A percentile compares a stretch with the other conserved stretches of the same genome.
phyloP scores from a whole-genome alignment of 2,329 filamentous ascomycete species.

The Trichoderma atrobrunneum region DNA sequence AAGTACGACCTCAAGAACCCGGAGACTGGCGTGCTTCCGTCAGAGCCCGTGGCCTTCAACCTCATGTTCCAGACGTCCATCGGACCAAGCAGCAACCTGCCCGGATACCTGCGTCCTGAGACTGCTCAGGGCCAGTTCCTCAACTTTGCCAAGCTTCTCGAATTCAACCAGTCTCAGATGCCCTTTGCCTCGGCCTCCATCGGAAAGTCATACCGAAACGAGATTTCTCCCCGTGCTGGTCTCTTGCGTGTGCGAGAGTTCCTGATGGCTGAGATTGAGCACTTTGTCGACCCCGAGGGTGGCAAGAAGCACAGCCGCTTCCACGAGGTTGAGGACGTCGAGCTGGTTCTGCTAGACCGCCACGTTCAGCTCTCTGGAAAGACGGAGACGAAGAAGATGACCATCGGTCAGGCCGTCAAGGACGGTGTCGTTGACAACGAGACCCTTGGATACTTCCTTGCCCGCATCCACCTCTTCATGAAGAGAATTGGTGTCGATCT shows the following conservation, averaged over 20 bases:
- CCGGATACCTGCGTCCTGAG: conserved; percentile 86
- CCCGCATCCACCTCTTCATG: conserved; percentile 88
- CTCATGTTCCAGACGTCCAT: conserved; percentile 98
- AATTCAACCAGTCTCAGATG: conserved; percentile 94
- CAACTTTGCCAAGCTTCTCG: conserved; percentile 93
- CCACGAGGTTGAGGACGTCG: conserved; percentile 75
- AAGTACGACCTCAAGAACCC: conserved; percentile 93
- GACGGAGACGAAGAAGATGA: conserved; percentile 68
- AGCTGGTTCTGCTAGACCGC: conserved; percentile 80
- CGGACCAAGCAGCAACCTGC: conserved; percentile 82
- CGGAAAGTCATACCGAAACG: conserved; percentile 96
- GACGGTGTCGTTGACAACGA: conserved; percentile 89
- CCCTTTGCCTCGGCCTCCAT: conserved; percentile 96
- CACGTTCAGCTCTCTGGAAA: conserved; percentile 83
- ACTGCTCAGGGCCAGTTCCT: conserved; percentile 98
- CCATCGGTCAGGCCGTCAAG: conserved; percentile 83
- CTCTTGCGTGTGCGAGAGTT: conserved; percentile 94
- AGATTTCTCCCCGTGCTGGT: conserved; percentile 90
- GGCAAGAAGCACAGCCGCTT: conserved; percentile 95
- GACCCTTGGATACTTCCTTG: conserved; percentile 96
- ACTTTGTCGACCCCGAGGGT: conserved; percentile 91
- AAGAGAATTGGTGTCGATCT: conserved; percentile 82
- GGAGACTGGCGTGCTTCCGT: conserved; percentile 70
- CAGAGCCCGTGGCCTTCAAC: conserved; percentile 87
- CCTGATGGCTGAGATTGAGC: conserved; percentile 98